Evolutionary conservation across 441 rosid species (phyloP).

Genomic region (Erodium chrysanthum): DNA sequence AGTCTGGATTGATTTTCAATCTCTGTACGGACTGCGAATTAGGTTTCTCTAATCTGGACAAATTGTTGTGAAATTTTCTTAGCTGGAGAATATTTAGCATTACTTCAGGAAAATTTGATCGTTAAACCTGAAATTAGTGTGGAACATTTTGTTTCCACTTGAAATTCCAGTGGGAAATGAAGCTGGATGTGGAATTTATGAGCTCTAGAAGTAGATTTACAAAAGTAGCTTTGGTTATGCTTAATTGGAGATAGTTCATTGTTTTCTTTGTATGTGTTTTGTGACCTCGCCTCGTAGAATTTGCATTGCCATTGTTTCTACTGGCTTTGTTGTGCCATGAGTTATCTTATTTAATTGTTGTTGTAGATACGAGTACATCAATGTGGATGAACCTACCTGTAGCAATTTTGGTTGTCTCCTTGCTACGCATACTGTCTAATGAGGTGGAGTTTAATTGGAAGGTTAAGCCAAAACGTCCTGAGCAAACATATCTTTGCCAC

Average conservation of each 20-base stretch:
- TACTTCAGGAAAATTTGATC: not conserved
- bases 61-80: not conserved
- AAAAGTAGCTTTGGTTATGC: not conserved
- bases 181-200: not conserved
- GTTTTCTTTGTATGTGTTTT: not conserved
- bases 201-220: not conserved
- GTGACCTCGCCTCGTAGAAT: not conserved
- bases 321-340: not conserved
- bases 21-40: not conserved
- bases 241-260: not conserved
- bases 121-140: not conserved
- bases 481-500: slow-evolving; percentile 39
- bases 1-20: not conserved
- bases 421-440: slow-evolving; percentile 39
- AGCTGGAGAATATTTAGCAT: not conserved
- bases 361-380: slow-evolving; percentile 86
- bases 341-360: not conserved
- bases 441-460: slow-evolving; percentile 82
- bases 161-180: not conserved
- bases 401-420: slow-evolving; percentile 46
- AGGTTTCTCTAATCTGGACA: not conserved
- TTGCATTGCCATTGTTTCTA: not conserved
- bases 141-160: not conserved
- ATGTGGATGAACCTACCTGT: slow-evolving; percentile 95
- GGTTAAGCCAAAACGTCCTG: slow-evolving; percentile 19